These are phyloP conservation scores for Solanum paucissectum DNA, from an alignment of 257 asterid genomes.

Conservation along the genomic window DNA sequence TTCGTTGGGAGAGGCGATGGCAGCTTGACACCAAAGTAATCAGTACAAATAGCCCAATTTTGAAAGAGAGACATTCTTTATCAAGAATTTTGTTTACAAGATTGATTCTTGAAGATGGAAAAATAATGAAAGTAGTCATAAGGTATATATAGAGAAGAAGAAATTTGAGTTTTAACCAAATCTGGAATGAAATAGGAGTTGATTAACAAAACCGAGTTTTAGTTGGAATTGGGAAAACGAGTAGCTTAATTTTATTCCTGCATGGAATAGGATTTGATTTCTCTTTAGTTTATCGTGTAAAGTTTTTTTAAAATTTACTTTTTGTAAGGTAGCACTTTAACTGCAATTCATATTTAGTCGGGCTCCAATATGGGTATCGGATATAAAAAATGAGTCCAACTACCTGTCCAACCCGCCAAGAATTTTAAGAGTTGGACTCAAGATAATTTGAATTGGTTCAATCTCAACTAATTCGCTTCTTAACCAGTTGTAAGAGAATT, in stretches of 20 bases:
- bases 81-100: neutral
- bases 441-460: neutral
- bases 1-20: neutral
- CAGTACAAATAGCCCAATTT: neutral
- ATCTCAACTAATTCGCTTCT: too few species aligned
- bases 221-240: neutral
- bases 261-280: neutral
- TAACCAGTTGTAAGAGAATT: too few species aligned
- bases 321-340: neutral
- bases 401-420: rapidly evolving
- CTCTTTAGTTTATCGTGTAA: neutral
- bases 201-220: neutral
- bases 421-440: neutral
- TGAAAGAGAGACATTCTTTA: neutral
- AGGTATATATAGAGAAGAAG: neutral
- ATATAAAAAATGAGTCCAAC: neutral
- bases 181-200: neutral
- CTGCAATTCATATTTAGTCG: too few species aligned
- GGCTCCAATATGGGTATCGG: neutral
- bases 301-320: neutral
- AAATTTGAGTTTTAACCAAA: neutral
- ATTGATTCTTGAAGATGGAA: neutral
- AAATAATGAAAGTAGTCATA: neutral
- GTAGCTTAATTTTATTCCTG: neutral
- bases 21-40: neutral